Evolutionary conservation across 805 yeast genomes (phyloP).

Genomic region (Lachancea fermentati): DNA sequence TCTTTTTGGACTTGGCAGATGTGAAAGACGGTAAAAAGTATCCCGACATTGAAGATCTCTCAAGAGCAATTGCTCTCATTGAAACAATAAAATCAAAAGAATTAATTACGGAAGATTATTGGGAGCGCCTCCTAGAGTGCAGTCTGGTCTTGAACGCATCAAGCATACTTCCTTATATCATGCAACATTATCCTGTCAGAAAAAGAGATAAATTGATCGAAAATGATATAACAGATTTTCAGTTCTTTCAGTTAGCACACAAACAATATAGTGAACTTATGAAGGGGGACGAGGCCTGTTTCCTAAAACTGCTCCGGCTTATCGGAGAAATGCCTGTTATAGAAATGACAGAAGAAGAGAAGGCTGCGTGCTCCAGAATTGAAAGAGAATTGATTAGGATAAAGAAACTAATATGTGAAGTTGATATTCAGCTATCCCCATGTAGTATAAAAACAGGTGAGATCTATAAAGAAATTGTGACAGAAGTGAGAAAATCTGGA

Average conservation of each 20-base stretch:
- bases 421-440: conserved; percentile 3
- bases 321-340: conserved; percentile 15
- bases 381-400: conserved; percentile 4
- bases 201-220: no score
- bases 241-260: conserved; percentile 14
- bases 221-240: conserved; percentile 16
- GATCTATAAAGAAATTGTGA: conserved; percentile 13
- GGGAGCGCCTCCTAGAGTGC: conserved; percentile 2
- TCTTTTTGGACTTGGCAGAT: conserved; percentile 37
- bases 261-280: conserved; percentile 10
- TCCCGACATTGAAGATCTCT: conserved; percentile 17
- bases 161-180: conserved; percentile 2
- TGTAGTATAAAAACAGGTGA: neutral
- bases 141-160: conserved; percentile 7
- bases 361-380: conserved; percentile 6
- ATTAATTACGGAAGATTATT: neutral
- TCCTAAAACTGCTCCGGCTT: conserved; percentile 12
- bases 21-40: conserved; percentile 28
- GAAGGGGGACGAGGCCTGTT: conserved; percentile 7
- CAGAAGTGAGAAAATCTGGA: conserved; percentile 33
- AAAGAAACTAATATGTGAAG: conserved; percentile 3
- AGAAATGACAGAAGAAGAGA: conserved; percentile 16
- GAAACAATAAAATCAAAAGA: conserved; percentile 12
- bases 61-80: conserved; percentile 22
- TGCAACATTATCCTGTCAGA: neutral